phyloP scores from a whole-genome alignment of 345 rosid genomes.

The Nasturtium officinale region DNA sequence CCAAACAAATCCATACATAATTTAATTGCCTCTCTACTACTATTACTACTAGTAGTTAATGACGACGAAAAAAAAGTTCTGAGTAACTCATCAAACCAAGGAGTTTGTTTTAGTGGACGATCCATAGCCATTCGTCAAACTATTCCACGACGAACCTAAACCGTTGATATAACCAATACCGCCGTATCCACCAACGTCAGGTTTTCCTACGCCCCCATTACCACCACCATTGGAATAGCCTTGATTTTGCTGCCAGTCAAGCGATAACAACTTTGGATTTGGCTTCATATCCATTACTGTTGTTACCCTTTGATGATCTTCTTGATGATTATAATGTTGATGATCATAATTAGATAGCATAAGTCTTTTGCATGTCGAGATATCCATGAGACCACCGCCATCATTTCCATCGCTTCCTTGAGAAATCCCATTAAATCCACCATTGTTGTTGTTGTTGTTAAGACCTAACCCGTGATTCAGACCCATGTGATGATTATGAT shows the following conservation, averaged over 20 bases:
- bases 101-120: slow-evolving; percentile 41
- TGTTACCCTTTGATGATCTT: slow-evolving; percentile 46
- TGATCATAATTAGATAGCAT: slow-evolving; percentile 58
- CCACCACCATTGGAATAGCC: slow-evolving; percentile 52
- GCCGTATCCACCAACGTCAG: slow-evolving; percentile 43
- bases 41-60: background rate
- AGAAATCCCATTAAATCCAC: slow-evolving; percentile 37
- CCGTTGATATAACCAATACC: slow-evolving; percentile 40
- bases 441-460: slow-evolving; percentile 29
- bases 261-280: slow-evolving; percentile 64
- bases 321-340: slow-evolving; percentile 45
- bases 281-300: slow-evolving; percentile 69
- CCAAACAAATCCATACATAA: slow-evolving; percentile 29
- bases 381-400: slow-evolving; percentile 56
- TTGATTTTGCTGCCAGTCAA: slow-evolving; percentile 88
- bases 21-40: slow-evolving; percentile 7
- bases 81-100: slow-evolving; percentile 33
- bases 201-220: slow-evolving; percentile 24
- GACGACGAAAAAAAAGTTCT: slow-evolving; percentile 15
- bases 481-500: slow-evolving; percentile 30
- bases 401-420: slow-evolving; percentile 36
- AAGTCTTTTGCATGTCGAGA: slow-evolving; percentile 55
- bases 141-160: slow-evolving; percentile 43
- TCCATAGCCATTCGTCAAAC: slow-evolving; percentile 43
- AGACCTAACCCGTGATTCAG: slow-evolving; percentile 38